Evolutionary conservation across 768 basidiomycete species (phyloP).

Genomic region (Pleurotus ostreatus): DNA sequence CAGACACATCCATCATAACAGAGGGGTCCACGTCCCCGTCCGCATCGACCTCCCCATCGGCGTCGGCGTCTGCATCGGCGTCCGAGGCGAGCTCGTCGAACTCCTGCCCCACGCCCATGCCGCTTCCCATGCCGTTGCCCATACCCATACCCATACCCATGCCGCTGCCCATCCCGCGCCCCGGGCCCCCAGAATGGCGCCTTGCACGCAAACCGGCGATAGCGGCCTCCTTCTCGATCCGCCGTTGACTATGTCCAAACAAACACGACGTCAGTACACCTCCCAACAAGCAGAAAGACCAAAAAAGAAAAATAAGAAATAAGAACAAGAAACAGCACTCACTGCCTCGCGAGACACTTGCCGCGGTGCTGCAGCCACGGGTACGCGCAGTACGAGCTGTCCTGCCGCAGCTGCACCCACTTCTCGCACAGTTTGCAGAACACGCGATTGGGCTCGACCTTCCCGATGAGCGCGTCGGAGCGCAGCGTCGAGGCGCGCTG

Average conservation of each 20-base stretch:
- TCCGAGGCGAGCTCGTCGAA: slow-evolving; percentile 27
- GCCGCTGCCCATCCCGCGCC: neutral
- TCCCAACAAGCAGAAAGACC: neutral
- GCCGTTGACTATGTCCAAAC: slow-evolving; percentile 41
- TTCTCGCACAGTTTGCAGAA: slow-evolving; percentile 75
- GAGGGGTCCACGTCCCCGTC: no score
- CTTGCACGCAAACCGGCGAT: slow-evolving; percentile 41
- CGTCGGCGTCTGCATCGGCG: slow-evolving; percentile 11
- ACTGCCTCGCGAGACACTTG: slow-evolving; percentile 74
- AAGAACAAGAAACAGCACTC: slow-evolving; percentile 22
- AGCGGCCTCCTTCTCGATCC: slow-evolving; percentile 52
- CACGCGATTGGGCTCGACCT: slow-evolving; percentile 71
- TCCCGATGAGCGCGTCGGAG: slow-evolving; percentile 58
- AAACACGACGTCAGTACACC: neutral
- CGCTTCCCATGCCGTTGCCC: slow-evolving; percentile 10
- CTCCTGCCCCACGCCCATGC: slow-evolving; percentile 12
- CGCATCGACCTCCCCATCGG: neutral
- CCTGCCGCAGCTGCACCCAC: slow-evolving; percentile 81
- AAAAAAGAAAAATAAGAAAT: neutral
- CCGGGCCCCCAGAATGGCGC: slow-evolving; percentile 12
- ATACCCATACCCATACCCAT: neutral
- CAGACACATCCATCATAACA: no score
- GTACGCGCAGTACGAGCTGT: slow-evolving; percentile 75
- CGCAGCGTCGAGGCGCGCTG: slow-evolving; percentile 71
- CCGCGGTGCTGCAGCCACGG: slow-evolving; percentile 78